Conservation (phyloP, 331 rosid genomes). For the Rosa hybrid region DNA sequence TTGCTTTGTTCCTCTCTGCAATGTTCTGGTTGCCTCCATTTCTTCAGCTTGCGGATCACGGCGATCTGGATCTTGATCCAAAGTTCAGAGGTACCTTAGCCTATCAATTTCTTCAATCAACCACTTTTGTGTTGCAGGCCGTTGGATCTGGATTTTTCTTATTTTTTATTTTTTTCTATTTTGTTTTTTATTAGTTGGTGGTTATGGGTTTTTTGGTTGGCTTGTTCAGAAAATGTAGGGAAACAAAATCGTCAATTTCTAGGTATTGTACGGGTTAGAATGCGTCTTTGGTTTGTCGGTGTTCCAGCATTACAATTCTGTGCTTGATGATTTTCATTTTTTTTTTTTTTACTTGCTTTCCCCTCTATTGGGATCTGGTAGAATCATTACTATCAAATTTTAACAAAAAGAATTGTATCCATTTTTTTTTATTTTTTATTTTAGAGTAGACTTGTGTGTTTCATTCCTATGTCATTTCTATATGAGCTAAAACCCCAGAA, state of each 20-base stretch:
- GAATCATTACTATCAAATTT: background rate
- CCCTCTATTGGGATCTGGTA: background rate
- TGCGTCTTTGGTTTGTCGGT: background rate
- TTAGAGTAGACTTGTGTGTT: background rate
- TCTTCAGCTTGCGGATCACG: conserved; percentile 57
- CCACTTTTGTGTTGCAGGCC: background rate
- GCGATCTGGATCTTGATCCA: conserved; percentile 50
- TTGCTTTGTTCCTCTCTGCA: conserved; percentile 76
- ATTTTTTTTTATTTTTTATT: no score
- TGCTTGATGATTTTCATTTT: background rate
- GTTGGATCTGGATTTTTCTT: conserved; percentile 48
- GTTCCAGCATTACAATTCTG: background rate
- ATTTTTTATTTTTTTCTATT: conserved; percentile 10
- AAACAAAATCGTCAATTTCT: background rate
- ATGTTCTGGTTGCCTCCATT: conserved; percentile 83
- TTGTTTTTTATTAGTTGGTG: background rate
- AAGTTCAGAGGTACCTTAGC: conserved; percentile 54
- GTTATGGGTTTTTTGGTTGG: no score
- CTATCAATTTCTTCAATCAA: no score
- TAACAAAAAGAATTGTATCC: background rate
- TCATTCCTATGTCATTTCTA: background rate
- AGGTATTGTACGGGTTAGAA: background rate
- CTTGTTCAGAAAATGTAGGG: no score
- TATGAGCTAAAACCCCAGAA: background rate
- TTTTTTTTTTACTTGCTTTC: background rate